A percentile compares a stretch with the other conserved stretches of the same genome.
These are phyloP conservation scores for Thalassiosira sp. DNA, from an alignment of 352 stramenopile species.

Conservation along the genomic window DNA sequence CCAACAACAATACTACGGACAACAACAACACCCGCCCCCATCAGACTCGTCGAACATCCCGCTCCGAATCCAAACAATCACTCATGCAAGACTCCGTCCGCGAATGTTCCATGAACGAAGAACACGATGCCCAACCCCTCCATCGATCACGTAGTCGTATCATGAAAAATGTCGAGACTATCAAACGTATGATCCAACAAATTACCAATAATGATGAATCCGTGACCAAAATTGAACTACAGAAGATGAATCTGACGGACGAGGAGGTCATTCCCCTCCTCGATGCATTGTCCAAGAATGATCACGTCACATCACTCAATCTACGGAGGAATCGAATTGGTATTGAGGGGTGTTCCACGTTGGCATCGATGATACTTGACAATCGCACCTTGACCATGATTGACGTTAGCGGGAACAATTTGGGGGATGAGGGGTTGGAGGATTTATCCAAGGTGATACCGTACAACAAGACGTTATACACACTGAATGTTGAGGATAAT, in stretches of 20 bases:
- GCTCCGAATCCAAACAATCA: no score
- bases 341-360: slow-evolving; percentile 18
- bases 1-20: not conserved
- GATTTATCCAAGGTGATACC: slow-evolving; percentile 22
- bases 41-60: no score
- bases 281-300: slow-evolving; percentile 20
- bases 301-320: not conserved
- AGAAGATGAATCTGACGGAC: slow-evolving; percentile 21
- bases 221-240: slow-evolving; percentile 18
- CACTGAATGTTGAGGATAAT: slow-evolving; percentile 30
- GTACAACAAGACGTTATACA: slow-evolving; percentile 13
- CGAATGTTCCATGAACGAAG: not conserved
- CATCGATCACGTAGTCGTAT: not conserved
- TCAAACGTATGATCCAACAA: not conserved
- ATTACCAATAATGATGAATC: slow-evolving; percentile 9
- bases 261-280: slow-evolving; percentile 25
- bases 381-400: slow-evolving; percentile 17
- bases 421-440: slow-evolving; percentile 27
- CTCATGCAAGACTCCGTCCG: not conserved
- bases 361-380: slow-evolving; percentile 23
- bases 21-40: not conserved
- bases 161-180: not conserved
- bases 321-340: slow-evolving; percentile 29
- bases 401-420: slow-evolving; percentile 27
- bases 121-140: not conserved